Evolutionary conservation across 257 asterid genomes (phyloP).

Genomic region (Solanum tacnaense): DNA sequence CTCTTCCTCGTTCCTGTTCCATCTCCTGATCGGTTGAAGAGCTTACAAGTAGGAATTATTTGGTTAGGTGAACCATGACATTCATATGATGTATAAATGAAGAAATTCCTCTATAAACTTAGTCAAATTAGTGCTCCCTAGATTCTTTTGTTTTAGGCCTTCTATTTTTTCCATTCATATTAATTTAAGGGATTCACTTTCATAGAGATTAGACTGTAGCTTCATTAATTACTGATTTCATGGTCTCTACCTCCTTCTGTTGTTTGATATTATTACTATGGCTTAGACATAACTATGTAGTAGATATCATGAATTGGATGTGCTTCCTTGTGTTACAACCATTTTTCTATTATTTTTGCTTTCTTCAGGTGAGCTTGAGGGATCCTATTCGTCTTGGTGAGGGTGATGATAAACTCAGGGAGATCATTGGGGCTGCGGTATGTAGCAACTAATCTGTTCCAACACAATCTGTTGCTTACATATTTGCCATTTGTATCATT

Average conservation of each 20-base stretch:
- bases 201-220: neutral
- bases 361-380: conserved; percentile 83
- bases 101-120: neutral
- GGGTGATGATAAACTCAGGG: conserved; percentile 64
- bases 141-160: neutral
- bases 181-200: neutral
- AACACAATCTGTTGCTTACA: neutral
- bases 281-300: neutral
- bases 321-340: neutral
- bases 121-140: neutral
- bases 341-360: neutral
- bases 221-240: neutral
- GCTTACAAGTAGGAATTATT: neutral
- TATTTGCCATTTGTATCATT: neutral
- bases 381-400: conserved; percentile 80
- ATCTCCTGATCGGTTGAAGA: neutral
- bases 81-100: neutral
- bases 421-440: conserved; percentile 80
- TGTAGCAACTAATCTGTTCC: neutral
- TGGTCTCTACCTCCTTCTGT: neutral
- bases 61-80: neutral
- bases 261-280: neutral
- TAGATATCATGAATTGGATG: neutral
- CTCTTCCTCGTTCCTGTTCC: neutral
- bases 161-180: neutral